Evolutionary conservation across 768 basidiomycete species (phyloP), one percentile per base, ranked within the genome.

Genomic region (Arthromyces matolae): DNA sequence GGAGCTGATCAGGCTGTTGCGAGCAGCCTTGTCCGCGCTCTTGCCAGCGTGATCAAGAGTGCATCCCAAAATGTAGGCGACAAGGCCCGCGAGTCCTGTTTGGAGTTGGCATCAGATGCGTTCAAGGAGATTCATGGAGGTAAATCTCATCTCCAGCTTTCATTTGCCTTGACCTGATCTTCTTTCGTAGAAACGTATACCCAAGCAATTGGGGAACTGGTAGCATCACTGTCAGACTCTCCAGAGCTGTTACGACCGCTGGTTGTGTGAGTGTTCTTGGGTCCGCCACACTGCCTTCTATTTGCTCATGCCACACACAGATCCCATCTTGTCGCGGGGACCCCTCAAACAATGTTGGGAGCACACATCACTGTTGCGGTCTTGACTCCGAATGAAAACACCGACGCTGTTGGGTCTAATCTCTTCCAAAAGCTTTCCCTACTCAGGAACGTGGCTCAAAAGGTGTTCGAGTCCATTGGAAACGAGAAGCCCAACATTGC

Each of bases 41-140:
- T 97, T 34, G 84, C 90, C 0, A 73, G 81, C 24, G 92, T 97
- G 3, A 77, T 85, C 12, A 71, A 65, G 44, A 88, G 70, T 64
- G 92, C 81, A 1, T 79, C 79, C 0, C 70, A 79, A 44, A 89
- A 93, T 54, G 72, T 94, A 6, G 86, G 91, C 0, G 83, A 87
- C 22, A 84, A 84, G 59, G 83, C 83, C 1, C 75, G 80, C 52
- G 86, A 89, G 47, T 68, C 78, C 0, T 85, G 89, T 45, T 68
- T 86, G 25, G 91, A 93, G 55, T 62, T 98, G 10, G 76, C 92
- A 1, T 67, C 73, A 3, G 89, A 93, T 46, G 82, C 89, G 1
- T 95, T 95, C 71, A 75, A 79, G 35, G 86, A 84, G 50, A 64
- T 65, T 13, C 84, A 84, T 48, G 79, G 82, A 53, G 89, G 88